Evolutionary conservation across 2,329 filamentous ascomycete species (phyloP), one percentile per base, ranked within the genome.

Genomic region (Talaromyces funiculosus): DNA sequence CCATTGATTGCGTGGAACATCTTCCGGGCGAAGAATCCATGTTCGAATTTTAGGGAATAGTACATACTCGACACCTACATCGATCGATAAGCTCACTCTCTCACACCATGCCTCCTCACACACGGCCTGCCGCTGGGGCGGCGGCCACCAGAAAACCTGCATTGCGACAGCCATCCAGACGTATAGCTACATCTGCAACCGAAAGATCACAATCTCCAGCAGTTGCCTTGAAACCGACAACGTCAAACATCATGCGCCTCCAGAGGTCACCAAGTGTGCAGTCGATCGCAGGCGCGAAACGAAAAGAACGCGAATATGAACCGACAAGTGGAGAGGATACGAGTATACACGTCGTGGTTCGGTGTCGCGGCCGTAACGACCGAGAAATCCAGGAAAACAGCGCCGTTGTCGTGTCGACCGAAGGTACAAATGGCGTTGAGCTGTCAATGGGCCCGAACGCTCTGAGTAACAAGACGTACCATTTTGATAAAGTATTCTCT

Each of bases 401-500:
- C 72, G 90, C 91, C 40, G 92, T 97, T 1, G 92, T 97, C 1
- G 86, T 99, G 9, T 86, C 84, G 24, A 93, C 92, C 3, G 90
- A 94, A 67, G 92, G 90, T n/a, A 86, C 91, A 63, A 93, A 90
- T 75, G 92, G 92, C 47, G 86, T 99, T 26, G 89, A 95, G 66
- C 77, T 99, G 53, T 92, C 88, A 3, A 96, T 97, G 90, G 94
- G 93, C 0, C 88, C 92, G 0, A 96, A 88, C 74, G 90, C 94
- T 35, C 78, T 97, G 61, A 95, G 88, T 80, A 96, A 99, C 78
- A 97, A 97, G 78, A 90, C 90, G 0, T 99, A 99, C 73, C 87
- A 89, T 65, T 99, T 99, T 72, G 94, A 99, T 76, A 94, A 93
- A 71, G 94, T 97, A 65, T 99, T 96, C 70, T 97, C 94, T 0